phyloP scores from a whole-genome alignment of 306 rosid genomes.

The Corylus avellana region DNA sequence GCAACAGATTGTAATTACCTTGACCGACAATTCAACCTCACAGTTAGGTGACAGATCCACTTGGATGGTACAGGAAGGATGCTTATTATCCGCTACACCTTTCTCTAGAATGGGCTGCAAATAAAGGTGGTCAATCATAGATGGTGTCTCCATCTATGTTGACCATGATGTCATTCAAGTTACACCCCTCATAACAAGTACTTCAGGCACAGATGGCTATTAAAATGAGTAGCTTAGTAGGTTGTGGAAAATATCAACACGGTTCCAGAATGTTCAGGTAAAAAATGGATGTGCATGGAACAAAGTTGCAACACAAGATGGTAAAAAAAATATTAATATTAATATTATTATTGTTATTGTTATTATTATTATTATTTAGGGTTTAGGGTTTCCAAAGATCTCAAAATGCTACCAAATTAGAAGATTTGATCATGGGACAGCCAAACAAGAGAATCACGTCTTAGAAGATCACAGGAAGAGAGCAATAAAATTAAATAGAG shows the following conservation, averaged over 20 bases:
- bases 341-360: too few relatives aligned
- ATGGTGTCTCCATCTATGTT: conserved; percentile 3
- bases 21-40: conserved; percentile 56
- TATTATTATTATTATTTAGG: background rate
- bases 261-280: background rate
- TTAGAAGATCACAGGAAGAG: background rate
- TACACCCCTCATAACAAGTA: background rate
- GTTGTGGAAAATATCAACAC: background rate
- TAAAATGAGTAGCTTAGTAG: background rate
- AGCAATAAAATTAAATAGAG: background rate
- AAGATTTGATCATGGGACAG: background rate
- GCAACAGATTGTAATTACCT: conserved; percentile 50
- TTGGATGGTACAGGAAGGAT: conserved; percentile 54
- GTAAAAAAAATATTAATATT: too few relatives aligned
- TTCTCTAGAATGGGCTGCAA: conserved; percentile 57
- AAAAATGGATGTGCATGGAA: background rate
- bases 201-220: background rate
- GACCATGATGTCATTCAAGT: background rate
- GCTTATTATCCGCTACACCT: conserved; percentile 31
- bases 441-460: background rate
- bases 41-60: conserved; percentile 51
- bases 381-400: background rate
- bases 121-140: conserved; percentile 25
- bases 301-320: background rate
- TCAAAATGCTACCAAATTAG: too few relatives aligned